These are phyloP conservation scores for Tricholoma matsutake DNA, from an alignment of 768 basidiomycete species.

Conservation along the genomic window DNA sequence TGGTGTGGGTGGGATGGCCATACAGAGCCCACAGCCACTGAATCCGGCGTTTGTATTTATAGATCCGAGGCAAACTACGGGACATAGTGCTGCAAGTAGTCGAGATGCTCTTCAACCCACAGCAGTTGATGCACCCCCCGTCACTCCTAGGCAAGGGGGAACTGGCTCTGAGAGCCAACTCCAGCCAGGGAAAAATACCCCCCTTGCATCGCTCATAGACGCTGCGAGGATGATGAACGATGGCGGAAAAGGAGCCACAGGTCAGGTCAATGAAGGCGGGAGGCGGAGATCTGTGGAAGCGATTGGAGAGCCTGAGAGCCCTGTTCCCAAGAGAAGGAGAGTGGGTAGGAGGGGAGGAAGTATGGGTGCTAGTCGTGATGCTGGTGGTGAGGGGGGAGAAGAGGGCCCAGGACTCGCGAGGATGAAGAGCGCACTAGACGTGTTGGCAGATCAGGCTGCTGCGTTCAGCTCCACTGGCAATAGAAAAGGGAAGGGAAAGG, in stretches of 20 bases:
- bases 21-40: constrained; percentile 18
- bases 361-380: not conserved
- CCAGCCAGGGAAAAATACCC: constrained; percentile 29
- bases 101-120: not conserved
- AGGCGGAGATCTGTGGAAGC: constrained; percentile 20
- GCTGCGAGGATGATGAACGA: constrained; percentile 55
- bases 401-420: constrained; percentile 21
- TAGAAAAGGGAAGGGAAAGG: constrained; percentile 13
- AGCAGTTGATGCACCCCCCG: not conserved
- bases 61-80: constrained; percentile 1
- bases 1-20: constrained; percentile 6
- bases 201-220: constrained; percentile 54
- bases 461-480: constrained; percentile 39
- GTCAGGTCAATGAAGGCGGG: constrained; percentile 26
- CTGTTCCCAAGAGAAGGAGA: constrained; percentile 33
- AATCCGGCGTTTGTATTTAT: constrained; percentile 12
- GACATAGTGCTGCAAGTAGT: not conserved
- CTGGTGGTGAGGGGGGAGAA: constrained; percentile 7
- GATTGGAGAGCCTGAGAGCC: constrained; percentile 32
- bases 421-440: constrained; percentile 59
- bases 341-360: constrained; percentile 8
- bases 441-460: constrained; percentile 72
- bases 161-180: constrained; percentile 7
- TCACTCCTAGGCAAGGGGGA: constrained; percentile 15
- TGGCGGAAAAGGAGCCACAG: constrained; percentile 23